These are phyloP conservation scores for Amoeboaphelidium protococcarum DNA, from an alignment of 371 early-diverging fungal genomes.

Conservation along the genomic window DNA sequence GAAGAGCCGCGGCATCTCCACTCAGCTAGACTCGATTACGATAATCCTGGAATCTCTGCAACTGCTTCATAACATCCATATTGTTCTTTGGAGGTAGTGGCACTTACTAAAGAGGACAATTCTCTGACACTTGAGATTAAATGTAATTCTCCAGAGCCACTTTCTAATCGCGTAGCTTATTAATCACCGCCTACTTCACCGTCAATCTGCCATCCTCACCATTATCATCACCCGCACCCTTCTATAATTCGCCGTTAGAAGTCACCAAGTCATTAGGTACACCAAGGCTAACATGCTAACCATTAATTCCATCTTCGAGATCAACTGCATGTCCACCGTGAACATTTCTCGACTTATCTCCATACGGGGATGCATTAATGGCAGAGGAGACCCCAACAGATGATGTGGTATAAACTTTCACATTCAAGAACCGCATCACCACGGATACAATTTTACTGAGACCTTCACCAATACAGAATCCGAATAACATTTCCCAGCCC, in stretches of 20 bases:
- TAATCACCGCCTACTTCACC: not conserved
- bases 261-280: not conserved
- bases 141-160: not conserved
- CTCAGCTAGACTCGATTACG: not conserved
- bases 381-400: not conserved
- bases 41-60: not conserved
- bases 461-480: slow-evolving; percentile 77
- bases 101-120: not conserved
- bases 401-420: slow-evolving; percentile 26
- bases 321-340: not conserved
- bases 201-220: not conserved
- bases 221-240: not conserved
- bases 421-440: slow-evolving; percentile 78
- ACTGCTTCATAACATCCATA: not conserved
- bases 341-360: not conserved
- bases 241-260: not conserved
- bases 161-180: not conserved
- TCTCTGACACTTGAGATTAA: not conserved
- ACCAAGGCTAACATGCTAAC: not conserved
- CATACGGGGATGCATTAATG: slow-evolving; percentile 2
- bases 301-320: not conserved
- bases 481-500: slow-evolving; percentile 71
- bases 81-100: not conserved
- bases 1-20: not conserved
- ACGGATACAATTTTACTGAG: slow-evolving; percentile 60